Evolutionary conservation across 1,284 basidiomycete genomes (phyloP), one percentile per base, ranked within the genome.

Genomic region (Polyporus tsugae): DNA sequence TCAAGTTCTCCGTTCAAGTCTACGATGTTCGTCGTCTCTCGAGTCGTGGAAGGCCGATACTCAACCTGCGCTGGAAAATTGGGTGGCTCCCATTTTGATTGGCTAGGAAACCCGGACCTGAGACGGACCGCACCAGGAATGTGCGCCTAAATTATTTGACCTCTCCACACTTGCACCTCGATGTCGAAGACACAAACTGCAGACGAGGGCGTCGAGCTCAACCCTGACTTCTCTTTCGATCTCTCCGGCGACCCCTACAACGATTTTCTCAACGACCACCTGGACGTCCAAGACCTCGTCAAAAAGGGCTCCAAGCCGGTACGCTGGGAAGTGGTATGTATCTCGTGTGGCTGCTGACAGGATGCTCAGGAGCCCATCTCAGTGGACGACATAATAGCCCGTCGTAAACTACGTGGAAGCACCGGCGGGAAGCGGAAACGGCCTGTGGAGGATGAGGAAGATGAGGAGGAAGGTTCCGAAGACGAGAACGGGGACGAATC

Each of bases 361-460:
- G 55, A 46, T 22, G 52, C 68, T 60, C 15, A 95, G 92, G 84
- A 88, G 76, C 90, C 92, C 17, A 88, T 98, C 60, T 95, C 93
- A 57, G 91, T 98, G 11, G 95, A 98, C 80, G 95, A 98, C 77
- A 98, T 97, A 73, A 96, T 97, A 75, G 90, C 90, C 59, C 85
- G 91, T 67, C 84, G 91, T 66, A 87, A 83, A 65, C 82, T 85
- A 65, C 76, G 82, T 74, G 79, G 77, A 72, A 72, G 75, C 70
- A 77, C 17, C 13, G 7, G 78, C 53, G 80, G 81, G 39, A 92
- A 93, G 78, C 84, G 89, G 67, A 93, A 93, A 82, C 79, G 89
- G 78, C 63, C 72, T 77, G 35, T 75, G 4, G 77, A 78, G 11
- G 78, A 78, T 46, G 73, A 76, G 19, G 78, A 76, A 0, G 80